Conservation (phyloP, 164 flowering plant genomes). For the Pachysandra terminalis region DNA sequence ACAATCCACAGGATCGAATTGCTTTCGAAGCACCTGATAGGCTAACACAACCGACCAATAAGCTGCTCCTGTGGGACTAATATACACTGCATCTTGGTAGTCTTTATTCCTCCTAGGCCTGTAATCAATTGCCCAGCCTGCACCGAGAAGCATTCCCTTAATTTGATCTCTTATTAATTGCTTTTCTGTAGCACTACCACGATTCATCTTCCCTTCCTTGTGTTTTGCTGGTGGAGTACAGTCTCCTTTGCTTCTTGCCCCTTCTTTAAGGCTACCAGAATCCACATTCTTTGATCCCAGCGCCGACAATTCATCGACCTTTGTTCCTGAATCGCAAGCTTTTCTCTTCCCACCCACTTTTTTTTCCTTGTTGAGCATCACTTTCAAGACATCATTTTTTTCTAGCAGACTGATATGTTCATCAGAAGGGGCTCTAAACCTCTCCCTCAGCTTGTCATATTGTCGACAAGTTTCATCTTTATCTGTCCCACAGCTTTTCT, state of each 20-base stretch:
- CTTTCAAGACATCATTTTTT: slow-evolving; percentile 77
- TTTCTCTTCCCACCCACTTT: slow-evolving; percentile 27
- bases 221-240: slow-evolving; percentile 16
- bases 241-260: slow-evolving; percentile 20
- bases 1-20: slow-evolving; percentile 36
- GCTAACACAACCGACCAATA: slow-evolving; percentile 78
- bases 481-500: slow-evolving; percentile 30
- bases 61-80: slow-evolving; percentile 57
- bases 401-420: slow-evolving; percentile 69
- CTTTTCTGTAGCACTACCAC: slow-evolving; percentile 66
- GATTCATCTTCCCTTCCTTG: slow-evolving; percentile 37
- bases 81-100: slow-evolving; percentile 70
- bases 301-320: slow-evolving; percentile 24
- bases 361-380: slow-evolving; percentile 56
- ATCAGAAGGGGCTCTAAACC: slow-evolving; percentile 31
- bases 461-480: slow-evolving; percentile 30
- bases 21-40: slow-evolving; percentile 67
- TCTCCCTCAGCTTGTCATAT: slow-evolving; percentile 28
- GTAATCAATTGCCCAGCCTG: slow-evolving; percentile 82
- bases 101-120: slow-evolving; percentile 71
- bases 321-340: not conserved
- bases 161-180: slow-evolving; percentile 61
- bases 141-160: slow-evolving; percentile 50
- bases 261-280: slow-evolving; percentile 15
- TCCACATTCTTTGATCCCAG: slow-evolving; percentile 15